Conservation (phyloP, 495 filamentous ascomycete genomes). For the Parachaetomium inaequale region DNA sequence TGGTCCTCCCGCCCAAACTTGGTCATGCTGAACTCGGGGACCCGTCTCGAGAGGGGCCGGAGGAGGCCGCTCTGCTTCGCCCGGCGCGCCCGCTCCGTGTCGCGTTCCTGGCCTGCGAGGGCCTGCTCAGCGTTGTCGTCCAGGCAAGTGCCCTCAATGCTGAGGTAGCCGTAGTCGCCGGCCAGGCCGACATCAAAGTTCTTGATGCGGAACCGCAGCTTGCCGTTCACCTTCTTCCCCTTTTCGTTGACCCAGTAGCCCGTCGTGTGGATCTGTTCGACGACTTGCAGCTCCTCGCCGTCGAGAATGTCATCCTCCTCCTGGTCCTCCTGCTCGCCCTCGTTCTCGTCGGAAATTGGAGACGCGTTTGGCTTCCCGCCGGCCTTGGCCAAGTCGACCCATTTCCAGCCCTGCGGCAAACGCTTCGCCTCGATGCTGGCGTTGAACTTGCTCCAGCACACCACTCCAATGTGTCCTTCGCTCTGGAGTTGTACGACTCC, state of each 20-base stretch:
- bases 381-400: conserved; percentile 39
- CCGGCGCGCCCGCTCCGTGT: conserved; percentile 32
- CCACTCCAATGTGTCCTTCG: conserved; percentile 48
- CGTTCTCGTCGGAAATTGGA: conserved; percentile 14
- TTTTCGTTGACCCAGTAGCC: conserved; percentile 47
- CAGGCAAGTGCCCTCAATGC: conserved; percentile 48
- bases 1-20: conserved; percentile 43
- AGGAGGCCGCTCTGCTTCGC: conserved; percentile 32
- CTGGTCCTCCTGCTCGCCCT: conserved; percentile 17
- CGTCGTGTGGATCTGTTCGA: conserved; percentile 46
- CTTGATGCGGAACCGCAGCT: conserved; percentile 49
- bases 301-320: conserved; percentile 29
- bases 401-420: conserved; percentile 45
- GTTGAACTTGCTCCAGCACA: conserved; percentile 51
- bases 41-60: conserved; percentile 35
- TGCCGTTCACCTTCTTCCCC: conserved; percentile 37
- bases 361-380: conserved; percentile 8
- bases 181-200: conserved; percentile 49
- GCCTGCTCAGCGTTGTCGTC: conserved; percentile 40
- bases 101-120: conserved; percentile 37
- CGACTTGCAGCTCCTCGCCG: conserved; percentile 32
- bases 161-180: conserved; percentile 47
- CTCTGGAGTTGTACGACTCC: conserved; percentile 47
- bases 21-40: conserved; percentile 49
- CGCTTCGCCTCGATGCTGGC: conserved; percentile 48